Base-by-base conservation (phyloP, 768 basidiomycete genomes). In the Suillus variegatus region DNA sequence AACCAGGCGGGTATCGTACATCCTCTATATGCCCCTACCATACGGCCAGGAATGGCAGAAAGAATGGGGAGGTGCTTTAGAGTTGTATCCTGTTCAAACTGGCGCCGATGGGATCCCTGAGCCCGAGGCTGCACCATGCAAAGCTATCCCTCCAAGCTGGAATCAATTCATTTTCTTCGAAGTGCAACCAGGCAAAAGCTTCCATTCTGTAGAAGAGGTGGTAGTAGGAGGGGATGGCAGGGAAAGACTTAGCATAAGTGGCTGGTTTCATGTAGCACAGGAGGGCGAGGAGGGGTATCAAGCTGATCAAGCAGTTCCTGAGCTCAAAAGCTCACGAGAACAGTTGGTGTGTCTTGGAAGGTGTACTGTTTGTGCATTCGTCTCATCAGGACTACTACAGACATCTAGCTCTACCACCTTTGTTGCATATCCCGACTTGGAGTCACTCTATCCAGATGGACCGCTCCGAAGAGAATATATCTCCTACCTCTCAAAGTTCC, bases 191-290 rank as follows among this genome's bases (percentile, higher is more conserved):
- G 96, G 97, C 0, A 82, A 84, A 75, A 97, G 95, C 72, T 98
- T 98, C 79, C 97, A 99, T 76, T 93, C 95, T 0, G 97, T 99
- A 6, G 93, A 98, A 73, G 97, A 99, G 75, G 97, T 98, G 40
- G 87, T 97, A n/a, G 90, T 93, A 0, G 86, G 78, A 25, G 79
- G 88, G 67, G 91, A 92, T 52, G 90, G 89, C 0, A 78, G 88
- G 52, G 84, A 90, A 70, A 82, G 97, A 43, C 77, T 98, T 70
- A 94, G 92, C 68, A 92, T 98, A 71, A 95, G 92, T 70, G 97
- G 97, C 8, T 99, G 97, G 97, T 99, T 98, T 80, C 97, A 99
- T 74, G 88, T 90, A 28, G 90, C 94, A 0, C 88, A 97, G 72
- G 88, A 91, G 68, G 94, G 93, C 13, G 97, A 99, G 75, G 92